Evolutionary conservation across 192 early-diverging fungal genomes (phyloP).

Genomic region (Coemansia sp.): DNA sequence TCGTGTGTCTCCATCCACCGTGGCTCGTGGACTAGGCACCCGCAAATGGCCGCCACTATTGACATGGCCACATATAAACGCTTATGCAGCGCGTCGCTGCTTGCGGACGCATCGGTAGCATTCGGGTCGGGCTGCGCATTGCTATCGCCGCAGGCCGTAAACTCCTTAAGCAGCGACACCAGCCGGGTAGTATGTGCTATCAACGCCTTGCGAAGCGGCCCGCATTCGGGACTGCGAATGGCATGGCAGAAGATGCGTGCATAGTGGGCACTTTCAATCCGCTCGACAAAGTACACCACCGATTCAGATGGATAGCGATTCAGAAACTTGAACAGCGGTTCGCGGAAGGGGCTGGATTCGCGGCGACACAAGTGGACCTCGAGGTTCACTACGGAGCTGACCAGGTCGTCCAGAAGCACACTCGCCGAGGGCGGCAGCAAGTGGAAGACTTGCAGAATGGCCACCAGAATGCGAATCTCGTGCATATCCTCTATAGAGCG

Average conservation of each 20-base stretch:
- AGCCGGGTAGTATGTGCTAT: slow-evolving; percentile 58
- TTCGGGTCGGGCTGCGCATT: slow-evolving; percentile 1
- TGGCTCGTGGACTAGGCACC: slow-evolving; percentile 24
- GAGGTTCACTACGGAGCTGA: slow-evolving; percentile 81
- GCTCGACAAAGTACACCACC: slow-evolving; percentile 78
- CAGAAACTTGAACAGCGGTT: slow-evolving; percentile 85
- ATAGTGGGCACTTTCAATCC: slow-evolving; percentile 59
- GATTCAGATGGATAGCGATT: slow-evolving; percentile 86
- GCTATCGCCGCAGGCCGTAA: slow-evolving; percentile 22
- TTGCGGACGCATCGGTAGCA: not conserved
- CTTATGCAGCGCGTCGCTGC: slow-evolving; percentile 9
- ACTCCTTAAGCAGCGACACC: slow-evolving; percentile 43
- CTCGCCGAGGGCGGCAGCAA: slow-evolving; percentile 86
- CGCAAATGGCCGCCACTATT: slow-evolving; percentile 16
- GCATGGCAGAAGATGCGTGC: slow-evolving; percentile 65
- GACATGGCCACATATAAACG: slow-evolving; percentile 39
- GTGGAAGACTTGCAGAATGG: slow-evolving; percentile 91
- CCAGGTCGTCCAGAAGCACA: slow-evolving; percentile 89
- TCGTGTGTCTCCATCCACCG: slow-evolving; percentile 38
- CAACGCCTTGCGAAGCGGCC: slow-evolving; percentile 63
- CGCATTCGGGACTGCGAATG: slow-evolving; percentile 31
- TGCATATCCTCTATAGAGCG: slow-evolving; percentile 87
- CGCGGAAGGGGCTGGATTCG: slow-evolving; percentile 89
- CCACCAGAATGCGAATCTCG: slow-evolving; percentile 91
- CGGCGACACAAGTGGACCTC: slow-evolving; percentile 78